These are phyloP conservation scores for Dothiorella sarmentorum DNA, from an alignment of 2,329 filamentous ascomycete species.

Conservation along the genomic window DNA sequence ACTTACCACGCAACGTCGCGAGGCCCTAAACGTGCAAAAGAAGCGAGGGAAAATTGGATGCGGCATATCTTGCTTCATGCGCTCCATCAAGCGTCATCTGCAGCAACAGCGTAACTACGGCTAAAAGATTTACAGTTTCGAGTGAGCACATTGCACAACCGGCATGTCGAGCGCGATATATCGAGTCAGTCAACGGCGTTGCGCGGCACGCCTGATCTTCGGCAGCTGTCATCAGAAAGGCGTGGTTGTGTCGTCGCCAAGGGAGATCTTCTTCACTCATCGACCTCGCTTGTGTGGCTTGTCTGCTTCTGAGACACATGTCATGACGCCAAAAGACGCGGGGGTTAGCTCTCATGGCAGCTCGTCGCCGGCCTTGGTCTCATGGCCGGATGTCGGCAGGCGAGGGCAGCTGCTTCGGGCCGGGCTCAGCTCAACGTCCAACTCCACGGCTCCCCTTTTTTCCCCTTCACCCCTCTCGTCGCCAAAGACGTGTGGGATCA, in stretches of 20 bases:
- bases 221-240: not conserved
- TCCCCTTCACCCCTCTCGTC: not conserved
- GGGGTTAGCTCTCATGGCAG: too few relatives aligned
- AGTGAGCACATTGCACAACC: not conserved
- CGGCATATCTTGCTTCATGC: too few relatives aligned
- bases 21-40: too few relatives aligned
- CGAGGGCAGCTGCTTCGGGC: not conserved
- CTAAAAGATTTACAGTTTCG: not conserved
- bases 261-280: slow-evolving; percentile 2
- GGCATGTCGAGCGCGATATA: slow-evolving; percentile 2
- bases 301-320: not conserved
- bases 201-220: slow-evolving; percentile 3
- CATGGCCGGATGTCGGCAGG: too few relatives aligned
- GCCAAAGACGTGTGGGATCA: not conserved
- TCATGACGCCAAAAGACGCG: not conserved
- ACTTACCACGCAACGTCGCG: too few relatives aligned
- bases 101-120: too few relatives aligned
- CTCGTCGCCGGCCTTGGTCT: too few relatives aligned
- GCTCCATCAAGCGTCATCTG: not conserved
- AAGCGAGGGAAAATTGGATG: too few relatives aligned
- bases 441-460: not conserved
- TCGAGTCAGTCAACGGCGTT: not conserved
- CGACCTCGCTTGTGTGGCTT: not conserved
- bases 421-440: too few relatives aligned
- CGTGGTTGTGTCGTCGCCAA: too few relatives aligned